A percentile compares a stretch with the other conserved stretches of the same genome.
phyloP scores from a whole-genome alignment of 495 filamentous ascomycete species.

The Hypomontagnella submonticulosa region DNA sequence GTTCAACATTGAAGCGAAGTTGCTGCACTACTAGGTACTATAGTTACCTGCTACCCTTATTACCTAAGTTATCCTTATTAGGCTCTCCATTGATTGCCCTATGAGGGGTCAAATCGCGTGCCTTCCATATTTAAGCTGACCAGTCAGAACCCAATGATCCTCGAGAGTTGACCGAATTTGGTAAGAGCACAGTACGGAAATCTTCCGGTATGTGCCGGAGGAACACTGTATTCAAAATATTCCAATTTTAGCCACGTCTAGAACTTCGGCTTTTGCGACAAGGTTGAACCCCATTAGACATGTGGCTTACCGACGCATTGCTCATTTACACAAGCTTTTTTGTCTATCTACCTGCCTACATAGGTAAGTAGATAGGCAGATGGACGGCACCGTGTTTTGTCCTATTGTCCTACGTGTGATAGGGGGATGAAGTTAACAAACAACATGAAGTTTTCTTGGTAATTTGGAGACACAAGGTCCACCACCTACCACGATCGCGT shows the following conservation, averaged over 20 bases:
- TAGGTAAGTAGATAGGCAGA: no score
- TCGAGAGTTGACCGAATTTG: constrained; percentile 29
- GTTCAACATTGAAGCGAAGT: no score
- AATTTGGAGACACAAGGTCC: not conserved
- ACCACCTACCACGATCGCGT: not conserved
- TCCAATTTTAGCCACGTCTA: constrained; percentile 31
- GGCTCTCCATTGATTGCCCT: not conserved
- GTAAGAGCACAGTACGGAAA: constrained; percentile 5
- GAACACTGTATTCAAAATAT: not conserved
- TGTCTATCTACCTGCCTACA: not conserved
- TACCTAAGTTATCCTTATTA: not conserved
- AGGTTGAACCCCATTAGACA: no score
- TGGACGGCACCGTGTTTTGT: no score
- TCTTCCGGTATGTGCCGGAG: no score
- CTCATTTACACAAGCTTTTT: not conserved
- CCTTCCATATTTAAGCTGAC: constrained; percentile 1
- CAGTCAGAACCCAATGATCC: constrained; percentile 22
- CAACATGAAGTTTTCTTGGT: no score
- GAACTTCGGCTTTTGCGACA: constrained; percentile 18
- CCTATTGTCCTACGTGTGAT: no score
- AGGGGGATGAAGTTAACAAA: no score
- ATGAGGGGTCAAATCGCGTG: constrained; percentile 13
- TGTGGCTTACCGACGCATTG: not conserved
- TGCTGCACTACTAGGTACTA: no score
- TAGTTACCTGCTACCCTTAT: no score